Conservation (phyloP, 805 yeast species). For the Cephaloascus albidus region DNA sequence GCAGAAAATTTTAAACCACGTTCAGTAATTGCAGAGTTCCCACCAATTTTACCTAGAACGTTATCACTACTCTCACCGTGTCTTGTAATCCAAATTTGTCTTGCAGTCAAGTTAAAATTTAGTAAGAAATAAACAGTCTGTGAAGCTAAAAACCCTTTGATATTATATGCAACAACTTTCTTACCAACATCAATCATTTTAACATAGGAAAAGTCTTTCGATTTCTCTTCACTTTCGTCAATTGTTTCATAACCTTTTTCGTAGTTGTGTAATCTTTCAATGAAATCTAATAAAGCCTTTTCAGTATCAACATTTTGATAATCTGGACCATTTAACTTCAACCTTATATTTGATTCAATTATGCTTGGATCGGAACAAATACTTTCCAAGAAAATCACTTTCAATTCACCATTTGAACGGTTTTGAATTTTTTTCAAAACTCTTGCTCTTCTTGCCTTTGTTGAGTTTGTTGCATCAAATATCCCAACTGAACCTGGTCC, state of each 20-base stretch:
- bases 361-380: constrained; percentile 74
- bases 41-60: constrained; percentile 81
- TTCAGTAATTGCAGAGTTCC: constrained; percentile 73
- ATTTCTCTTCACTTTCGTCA: constrained; percentile 59
- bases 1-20: constrained; percentile 71
- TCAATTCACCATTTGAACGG: constrained; percentile 51
- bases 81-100: constrained; percentile 92
- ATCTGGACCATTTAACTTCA: constrained; percentile 90
- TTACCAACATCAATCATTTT: constrained; percentile 96
- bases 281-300: constrained; percentile 72
- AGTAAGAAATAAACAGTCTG: constrained; percentile 86
- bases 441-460: constrained; percentile 50
- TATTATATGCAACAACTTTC: constrained; percentile 86
- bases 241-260: constrained; percentile 87
- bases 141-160: constrained; percentile 80
- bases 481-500: constrained; percentile 91
- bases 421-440: constrained; percentile 49
- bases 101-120: constrained; percentile 78
- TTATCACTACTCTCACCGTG: constrained; percentile 92
- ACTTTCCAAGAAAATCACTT: constrained; percentile 79
- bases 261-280: constrained; percentile 71
- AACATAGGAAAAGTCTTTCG: constrained; percentile 69
- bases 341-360: constrained; percentile 73
- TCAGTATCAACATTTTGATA: constrained; percentile 79
- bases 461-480: constrained; percentile 77